Evolutionary conservation across 768 basidiomycete genomes (phyloP).

Genomic region (Glaciozyma antarctica): DNA sequence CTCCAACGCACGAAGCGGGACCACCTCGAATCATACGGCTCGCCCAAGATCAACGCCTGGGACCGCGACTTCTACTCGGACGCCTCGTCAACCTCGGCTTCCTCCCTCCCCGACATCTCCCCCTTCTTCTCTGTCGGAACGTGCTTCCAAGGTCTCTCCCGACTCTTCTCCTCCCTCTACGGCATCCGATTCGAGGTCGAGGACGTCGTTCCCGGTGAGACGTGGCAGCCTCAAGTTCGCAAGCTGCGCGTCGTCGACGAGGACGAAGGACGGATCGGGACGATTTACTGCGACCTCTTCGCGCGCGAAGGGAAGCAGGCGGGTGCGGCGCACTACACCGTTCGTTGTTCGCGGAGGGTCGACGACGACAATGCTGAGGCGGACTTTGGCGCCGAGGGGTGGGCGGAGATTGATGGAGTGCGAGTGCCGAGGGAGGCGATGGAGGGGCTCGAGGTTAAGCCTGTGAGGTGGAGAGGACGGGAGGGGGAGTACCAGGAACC

Average conservation of each 20-base stretch:
- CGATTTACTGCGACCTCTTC: constrained; percentile 91
- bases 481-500: constrained; percentile 76
- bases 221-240: constrained; percentile 74
- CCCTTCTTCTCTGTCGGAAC: constrained; percentile 66
- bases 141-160: constrained; percentile 81
- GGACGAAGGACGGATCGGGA: constrained; percentile 72
- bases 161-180: constrained; percentile 75
- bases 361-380: constrained; percentile 76
- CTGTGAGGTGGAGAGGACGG: constrained; percentile 51
- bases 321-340: constrained; percentile 95
- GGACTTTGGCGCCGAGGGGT: constrained; percentile 46
- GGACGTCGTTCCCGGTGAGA: constrained; percentile 62
- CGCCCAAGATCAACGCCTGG: constrained; percentile 71
- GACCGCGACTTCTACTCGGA: constrained; percentile 85
- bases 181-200: constrained; percentile 67
- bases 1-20: constrained; percentile 57
- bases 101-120: constrained; percentile 45
- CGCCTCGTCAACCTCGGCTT: constrained; percentile 10
- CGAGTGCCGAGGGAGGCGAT: constrained; percentile 41
- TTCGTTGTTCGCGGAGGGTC: constrained; percentile 80
- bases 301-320: constrained; percentile 70
- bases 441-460: constrained; percentile 37
- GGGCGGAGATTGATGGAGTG: constrained; percentile 31
- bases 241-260: constrained; percentile 93
- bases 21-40: constrained; percentile 44